Evolutionary conservation across 306 rosid species (phyloP).

Genomic region (Castanea crenata): DNA sequence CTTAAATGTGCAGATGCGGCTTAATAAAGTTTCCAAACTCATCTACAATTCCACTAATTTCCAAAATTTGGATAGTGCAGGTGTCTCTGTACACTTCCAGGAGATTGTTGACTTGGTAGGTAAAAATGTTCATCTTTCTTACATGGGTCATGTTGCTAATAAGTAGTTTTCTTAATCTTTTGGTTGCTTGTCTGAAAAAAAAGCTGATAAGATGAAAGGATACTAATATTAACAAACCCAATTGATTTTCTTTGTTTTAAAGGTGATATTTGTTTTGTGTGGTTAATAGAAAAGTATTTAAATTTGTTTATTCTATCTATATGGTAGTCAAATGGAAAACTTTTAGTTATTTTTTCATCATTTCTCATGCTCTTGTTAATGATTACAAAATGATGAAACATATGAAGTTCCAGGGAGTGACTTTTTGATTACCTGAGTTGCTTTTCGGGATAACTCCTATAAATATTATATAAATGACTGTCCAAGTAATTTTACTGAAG

Average conservation of each 20-base stretch:
- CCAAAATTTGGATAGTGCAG: slow-evolving; percentile 91
- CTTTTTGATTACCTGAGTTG: slow-evolving; percentile 79
- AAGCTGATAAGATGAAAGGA: background rate
- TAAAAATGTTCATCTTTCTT: slow-evolving; percentile 21
- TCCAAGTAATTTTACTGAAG: slow-evolving; percentile 27
- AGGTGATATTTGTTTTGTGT: background rate
- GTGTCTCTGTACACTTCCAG: slow-evolving; percentile 91
- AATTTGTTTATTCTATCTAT: background rate
- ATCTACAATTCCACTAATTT: slow-evolving; percentile 87
- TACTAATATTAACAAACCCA: background rate
- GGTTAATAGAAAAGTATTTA: background rate
- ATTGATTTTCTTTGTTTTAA: background rate
- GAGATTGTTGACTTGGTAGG: slow-evolving; percentile 91
- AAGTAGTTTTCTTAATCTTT: background rate
- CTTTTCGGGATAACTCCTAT: slow-evolving; percentile 85
- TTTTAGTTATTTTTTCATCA: background rate
- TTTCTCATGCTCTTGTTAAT: background rate
- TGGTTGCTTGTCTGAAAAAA: background rate
- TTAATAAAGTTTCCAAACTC: slow-evolving; percentile 94
- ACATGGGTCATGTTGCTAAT: background rate
- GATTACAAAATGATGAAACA: slow-evolving; percentile 70
- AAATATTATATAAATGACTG: slow-evolving; percentile 83
- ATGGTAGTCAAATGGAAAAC: background rate
- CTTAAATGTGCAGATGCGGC: slow-evolving; percentile 43
- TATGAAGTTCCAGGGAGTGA: slow-evolving; percentile 77